These are phyloP conservation scores for Nannochloris sp. DNA, from an alignment of 139 green algal genomes.

Conservation along the genomic window DNA sequence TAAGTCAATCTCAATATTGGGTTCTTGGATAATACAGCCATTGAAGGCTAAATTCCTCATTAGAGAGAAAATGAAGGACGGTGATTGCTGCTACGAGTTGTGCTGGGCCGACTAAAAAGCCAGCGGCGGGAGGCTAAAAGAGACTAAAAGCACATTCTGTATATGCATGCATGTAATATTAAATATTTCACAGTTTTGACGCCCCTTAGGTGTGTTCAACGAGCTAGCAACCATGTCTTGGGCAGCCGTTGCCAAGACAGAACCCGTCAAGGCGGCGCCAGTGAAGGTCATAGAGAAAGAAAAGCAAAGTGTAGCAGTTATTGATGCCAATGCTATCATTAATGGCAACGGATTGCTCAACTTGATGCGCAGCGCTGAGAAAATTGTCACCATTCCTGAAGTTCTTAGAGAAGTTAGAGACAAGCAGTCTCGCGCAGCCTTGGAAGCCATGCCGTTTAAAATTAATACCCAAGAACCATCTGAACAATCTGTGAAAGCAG, in stretches of 20 bases:
- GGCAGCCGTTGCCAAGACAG: slow-evolving; percentile 31
- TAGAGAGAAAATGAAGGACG: no score
- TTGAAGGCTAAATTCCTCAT: no score
- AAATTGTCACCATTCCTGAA: slow-evolving; percentile 63
- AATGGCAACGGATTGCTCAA: slow-evolving; percentile 44
- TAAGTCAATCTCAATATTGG: no score
- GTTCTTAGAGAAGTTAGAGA: slow-evolving; percentile 75
- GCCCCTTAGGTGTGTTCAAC: not conserved
- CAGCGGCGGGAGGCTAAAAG: no score
- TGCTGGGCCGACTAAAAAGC: no score
- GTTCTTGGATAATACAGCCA: no score
- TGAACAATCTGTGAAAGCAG: slow-evolving; percentile 64
- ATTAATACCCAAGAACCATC: slow-evolving; percentile 55
- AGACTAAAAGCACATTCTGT: no score
- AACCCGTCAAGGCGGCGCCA: not conserved
- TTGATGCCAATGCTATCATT: slow-evolving; percentile 90
- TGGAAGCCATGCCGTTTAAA: slow-evolving; percentile 51
- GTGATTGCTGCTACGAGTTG: no score
- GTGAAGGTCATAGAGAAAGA: not conserved
- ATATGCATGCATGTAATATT: not conserved
- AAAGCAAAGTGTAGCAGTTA: slow-evolving; percentile 33
- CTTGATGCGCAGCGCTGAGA: slow-evolving; percentile 28
- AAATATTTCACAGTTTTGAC: not conserved
- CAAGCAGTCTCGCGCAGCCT: slow-evolving; percentile 50
- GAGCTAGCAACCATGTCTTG: slow-evolving; percentile 8